phyloP scores from a whole-genome alignment of 768 basidiomycete species.

The Russula lepida region DNA sequence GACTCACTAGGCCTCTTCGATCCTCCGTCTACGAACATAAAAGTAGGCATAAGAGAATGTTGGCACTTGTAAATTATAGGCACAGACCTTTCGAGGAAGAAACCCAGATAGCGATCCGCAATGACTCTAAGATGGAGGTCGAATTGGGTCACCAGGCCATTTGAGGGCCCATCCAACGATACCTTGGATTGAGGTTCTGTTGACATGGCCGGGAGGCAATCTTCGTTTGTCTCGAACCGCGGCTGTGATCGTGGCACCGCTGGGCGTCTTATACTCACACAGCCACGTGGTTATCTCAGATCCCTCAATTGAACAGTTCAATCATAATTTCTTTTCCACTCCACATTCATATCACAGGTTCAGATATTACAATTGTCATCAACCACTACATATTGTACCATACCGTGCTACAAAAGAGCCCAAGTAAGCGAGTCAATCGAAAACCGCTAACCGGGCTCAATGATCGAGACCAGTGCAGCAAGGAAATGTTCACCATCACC shows the following conservation, averaged over 20 bases:
- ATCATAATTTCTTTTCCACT: background rate
- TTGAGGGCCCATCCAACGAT: slow-evolving; percentile 13
- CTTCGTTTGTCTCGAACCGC: background rate
- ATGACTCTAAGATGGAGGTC: slow-evolving; percentile 62
- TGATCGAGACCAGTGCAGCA: background rate
- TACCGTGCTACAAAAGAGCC: background rate
- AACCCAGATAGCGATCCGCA: slow-evolving; percentile 68
- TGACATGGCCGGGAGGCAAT: slow-evolving; percentile 6
- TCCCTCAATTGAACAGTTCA: background rate
- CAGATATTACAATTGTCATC: background rate
- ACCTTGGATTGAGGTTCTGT: slow-evolving; percentile 11
- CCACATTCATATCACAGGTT: background rate
- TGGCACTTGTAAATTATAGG: slow-evolving; percentile 12
- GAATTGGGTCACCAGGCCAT: slow-evolving; percentile 58
- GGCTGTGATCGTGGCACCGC: background rate
- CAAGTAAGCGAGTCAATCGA: background rate
- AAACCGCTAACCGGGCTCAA: background rate
- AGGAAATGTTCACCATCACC: background rate
- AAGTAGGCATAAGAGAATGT: slow-evolving; percentile 13
- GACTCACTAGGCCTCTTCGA: slow-evolving; percentile 79
- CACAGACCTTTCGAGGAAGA: slow-evolving; percentile 80
- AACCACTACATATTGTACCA: background rate
- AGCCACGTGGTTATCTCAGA: slow-evolving; percentile 14
- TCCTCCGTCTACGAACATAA: slow-evolving; percentile 48
- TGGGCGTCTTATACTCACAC: background rate